Evolutionary conservation across 148 eudicot genomes (phyloP), one percentile per base, ranked within the genome.

Genomic region (Chenopodium berlandieri): DNA sequence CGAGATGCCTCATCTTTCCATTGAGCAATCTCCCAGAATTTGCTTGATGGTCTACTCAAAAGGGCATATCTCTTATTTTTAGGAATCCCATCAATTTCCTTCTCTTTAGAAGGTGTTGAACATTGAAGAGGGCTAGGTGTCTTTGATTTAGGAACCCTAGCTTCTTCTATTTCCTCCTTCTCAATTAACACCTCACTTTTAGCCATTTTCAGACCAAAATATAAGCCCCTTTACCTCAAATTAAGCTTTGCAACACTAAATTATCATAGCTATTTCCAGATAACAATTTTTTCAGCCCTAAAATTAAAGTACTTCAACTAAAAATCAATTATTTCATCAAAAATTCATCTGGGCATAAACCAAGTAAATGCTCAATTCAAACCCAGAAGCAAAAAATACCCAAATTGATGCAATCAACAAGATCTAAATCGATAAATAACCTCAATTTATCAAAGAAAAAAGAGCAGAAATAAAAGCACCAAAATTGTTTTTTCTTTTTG

Each of bases 1-100:
- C 92, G 95, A 3, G 99, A 96, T 37, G 92, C 70, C 82, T 89
- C 90, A 48, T 94, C 98, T 80, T 64, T 92, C 73, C 73, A 89
- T 66, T 75, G 67, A 0, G 98, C 95, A 81, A 90, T 73, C 75
- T 87, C 87, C 88, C 96, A 94, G 77, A 96, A 96, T 67, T 78
- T 89, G 3, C 78, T 81, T 19, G 94, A 86, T 12, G 97, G 94
- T 64, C 81, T 85, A 20, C 79, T 83, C 37, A 63, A 75, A 4
- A 82, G 63, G 37, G 85, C 82, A 72, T 82, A 82, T 52, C 80
- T 83, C 17, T 81, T 78, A 81, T 80, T 86, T 14, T 74, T 81
- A 40, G 88, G 62, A 77, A 44, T 31, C 23, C 81, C 91, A 48
- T 85, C 81, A 50, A 17, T 81, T 78, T 81, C 9, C 40, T 78